phyloP scores from a whole-genome alignment of 768 basidiomycete species.

The Coprinopsis sp. region DNA sequence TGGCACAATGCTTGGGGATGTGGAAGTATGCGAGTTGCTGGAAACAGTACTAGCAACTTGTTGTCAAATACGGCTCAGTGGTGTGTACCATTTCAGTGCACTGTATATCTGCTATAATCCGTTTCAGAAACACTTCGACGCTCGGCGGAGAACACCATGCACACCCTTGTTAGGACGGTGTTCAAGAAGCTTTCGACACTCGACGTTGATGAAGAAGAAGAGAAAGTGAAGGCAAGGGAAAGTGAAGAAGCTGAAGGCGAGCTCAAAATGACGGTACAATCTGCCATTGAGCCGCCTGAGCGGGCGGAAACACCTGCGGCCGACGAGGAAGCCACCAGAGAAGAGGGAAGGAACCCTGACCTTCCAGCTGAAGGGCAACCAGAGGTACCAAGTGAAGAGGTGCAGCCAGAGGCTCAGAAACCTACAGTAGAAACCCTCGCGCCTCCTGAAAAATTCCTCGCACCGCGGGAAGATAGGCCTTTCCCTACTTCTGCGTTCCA shows the following conservation, averaged over 20 bases:
- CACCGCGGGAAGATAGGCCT: slow-evolving; percentile 12
- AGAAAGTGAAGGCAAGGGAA: slow-evolving; percentile 61
- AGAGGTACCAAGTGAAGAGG: background rate
- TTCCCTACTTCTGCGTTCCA: slow-evolving; percentile 21
- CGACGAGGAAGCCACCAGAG: background rate
- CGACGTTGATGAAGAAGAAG: slow-evolving; percentile 54
- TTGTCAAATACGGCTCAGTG: slow-evolving; percentile 94
- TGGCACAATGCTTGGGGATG: slow-evolving; percentile 75
- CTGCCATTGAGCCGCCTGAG: slow-evolving; percentile 11
- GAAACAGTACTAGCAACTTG: slow-evolving; percentile 97
- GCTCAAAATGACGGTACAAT: slow-evolving; percentile 53
- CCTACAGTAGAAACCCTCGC: too few species aligned
- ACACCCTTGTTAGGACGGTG: slow-evolving; percentile 76
- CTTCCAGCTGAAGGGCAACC: too few species aligned
- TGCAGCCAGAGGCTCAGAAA: slow-evolving; percentile 7
- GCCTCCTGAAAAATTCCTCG: slow-evolving; percentile 15
- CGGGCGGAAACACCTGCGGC: background rate
- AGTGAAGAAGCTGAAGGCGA: slow-evolving; percentile 50
- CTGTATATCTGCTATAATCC: slow-evolving; percentile 6
- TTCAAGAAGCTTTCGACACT: slow-evolving; percentile 79
- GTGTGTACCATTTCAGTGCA: slow-evolving; percentile 42
- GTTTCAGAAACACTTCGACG: slow-evolving; percentile 75
- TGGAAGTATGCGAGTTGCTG: slow-evolving; percentile 96
- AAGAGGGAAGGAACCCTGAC: too few species aligned
- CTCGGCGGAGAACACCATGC: slow-evolving; percentile 86